Evolutionary conservation across 2,329 filamentous ascomycete genomes (phyloP), one percentile per base, ranked within the genome.

Genomic region (Trichophyton simii): DNA sequence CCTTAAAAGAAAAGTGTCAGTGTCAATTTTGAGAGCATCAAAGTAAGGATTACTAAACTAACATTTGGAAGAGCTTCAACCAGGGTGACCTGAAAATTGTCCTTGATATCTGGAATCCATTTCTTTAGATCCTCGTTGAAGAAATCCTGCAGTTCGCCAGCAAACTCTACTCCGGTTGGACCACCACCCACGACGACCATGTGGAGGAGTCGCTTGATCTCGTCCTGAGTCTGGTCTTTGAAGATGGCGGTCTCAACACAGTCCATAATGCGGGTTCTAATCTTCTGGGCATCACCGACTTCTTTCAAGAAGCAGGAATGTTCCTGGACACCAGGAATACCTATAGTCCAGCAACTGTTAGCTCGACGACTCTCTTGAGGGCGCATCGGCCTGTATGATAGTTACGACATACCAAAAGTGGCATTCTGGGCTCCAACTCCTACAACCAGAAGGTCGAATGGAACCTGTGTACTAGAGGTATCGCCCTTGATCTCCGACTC

Each of bases 201-300:
- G 82, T 97, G 92, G 74, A 99, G 83, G 69, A 99, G 85, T 68
- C 94, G 90, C 79, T 95, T 87, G 72, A 95, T 80, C 78, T 99
- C 95, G 67, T 94, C 89, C 15, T 83, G 79, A 42, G 83, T 81
- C 79, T 99, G 94, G 72, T 91, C 92, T 83, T 97, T 97, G 87
- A 99, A 96, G 65, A 90, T 92, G 59, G 94, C 94, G 41, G 92
- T 96, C 80, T 99, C 94, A 68, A 96, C 91, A 75, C 94, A 99
- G 79, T 99, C 94, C 94, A 99, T 99, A 77, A 99, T 96, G 77
- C 90, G 91, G 82, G 92, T 96, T 72, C 94, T 90, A 73, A 99
- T 99, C 72, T 85, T 84, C 78, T 99, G 94, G 62, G 94, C 94
- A 75, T 99, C 95, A 67, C 83, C 85, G 72, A 99, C 96, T 79